A percentile compares a stretch with the other conserved stretches of the same genome.
Conservation (phyloP, 192 early-diverging fungal genomes). For the Linnemannia exigua region DNA sequence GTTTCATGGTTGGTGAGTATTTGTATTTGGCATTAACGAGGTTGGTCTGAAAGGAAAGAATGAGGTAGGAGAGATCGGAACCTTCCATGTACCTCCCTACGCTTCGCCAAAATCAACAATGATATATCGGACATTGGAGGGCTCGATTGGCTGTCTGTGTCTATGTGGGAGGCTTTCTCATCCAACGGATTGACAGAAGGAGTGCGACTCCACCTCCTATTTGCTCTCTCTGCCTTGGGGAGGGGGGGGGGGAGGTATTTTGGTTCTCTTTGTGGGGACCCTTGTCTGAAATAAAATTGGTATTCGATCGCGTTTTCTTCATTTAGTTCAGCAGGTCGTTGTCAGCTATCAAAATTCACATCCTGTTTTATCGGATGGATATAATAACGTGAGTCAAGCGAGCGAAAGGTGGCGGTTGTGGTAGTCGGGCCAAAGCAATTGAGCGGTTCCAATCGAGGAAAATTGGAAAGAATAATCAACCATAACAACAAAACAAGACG, state of each 20-base stretch:
- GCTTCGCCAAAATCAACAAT: not conserved
- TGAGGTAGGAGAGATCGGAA: not conserved
- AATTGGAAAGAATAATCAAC: not conserved
- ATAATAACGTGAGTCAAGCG: no score
- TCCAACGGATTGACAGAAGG: not conserved
- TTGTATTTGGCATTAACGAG: no score
- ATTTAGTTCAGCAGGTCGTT: not conserved
- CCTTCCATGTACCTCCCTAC: not conserved
- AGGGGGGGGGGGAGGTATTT: no score
- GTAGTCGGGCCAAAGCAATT: no score
- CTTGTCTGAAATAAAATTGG: not conserved
- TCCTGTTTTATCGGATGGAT: no score
- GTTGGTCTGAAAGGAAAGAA: not conserved
- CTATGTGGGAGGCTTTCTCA: not conserved
- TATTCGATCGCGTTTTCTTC: not conserved
- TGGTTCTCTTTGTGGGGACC: not conserved
- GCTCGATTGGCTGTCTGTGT: not conserved
- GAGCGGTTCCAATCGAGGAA: no score
- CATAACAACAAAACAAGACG: not conserved
- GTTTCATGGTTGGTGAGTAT: not conserved
- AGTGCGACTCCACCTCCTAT: not conserved
- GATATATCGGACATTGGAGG: not conserved
- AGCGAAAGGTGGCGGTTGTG: no score
- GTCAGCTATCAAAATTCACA: not conserved
- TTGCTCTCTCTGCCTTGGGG: not conserved